Evolutionary conservation across 2,329 filamentous ascomycete genomes (phyloP), one percentile per base, ranked within the genome.

Genomic region (Talaromyces sp.): DNA sequence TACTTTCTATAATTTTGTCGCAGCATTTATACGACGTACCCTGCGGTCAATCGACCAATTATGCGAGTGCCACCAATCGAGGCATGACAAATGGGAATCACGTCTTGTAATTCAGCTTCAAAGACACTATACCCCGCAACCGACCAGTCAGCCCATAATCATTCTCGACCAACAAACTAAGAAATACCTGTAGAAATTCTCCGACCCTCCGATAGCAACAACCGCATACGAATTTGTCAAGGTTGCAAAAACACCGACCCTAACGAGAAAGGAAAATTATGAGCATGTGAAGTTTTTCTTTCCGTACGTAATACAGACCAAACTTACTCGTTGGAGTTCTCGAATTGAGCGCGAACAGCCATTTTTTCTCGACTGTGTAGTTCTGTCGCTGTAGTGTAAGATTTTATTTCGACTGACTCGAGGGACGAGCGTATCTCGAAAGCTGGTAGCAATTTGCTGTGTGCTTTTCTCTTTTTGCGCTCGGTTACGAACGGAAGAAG

Each of bases 211-310:
- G 70, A 97, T 88, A 70, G 94, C 93, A 73, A 97, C 92, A 73
- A 99, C 86, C 73, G 93, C 93, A 81, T 97, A 99, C 67, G 92
- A 94, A 82, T 99, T 99, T 72, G 95, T 99, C 77, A 99, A 90
- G 68, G 92, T 97, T 67, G 93, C 83, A 81, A 99, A 99, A 77
- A 98, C 95, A 78, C 95, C 95, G 77, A 99, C 91, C 83, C 93
- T 97, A 59, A 27, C 49, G 47, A 61, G 61, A 58, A 62, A 25
- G 25, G 39, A 56, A 39, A 39, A 22, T 22, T 35, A n/a, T 56
- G 6, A 56, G 52, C 33, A 37, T 22, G 52, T 17, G 52, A 56
- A 37, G 19, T 15, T 52, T 59, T 45, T 22, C 37, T 59, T 31
- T 11, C 10, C 7, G 19, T 25, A 22, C 45, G 17, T 13, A 22